Percentiles rank a stretch among this genome's conserved stretches.
phyloP scores from a whole-genome alignment of 2,329 filamentous ascomycete species.

The Fusarium sp. region DNA sequence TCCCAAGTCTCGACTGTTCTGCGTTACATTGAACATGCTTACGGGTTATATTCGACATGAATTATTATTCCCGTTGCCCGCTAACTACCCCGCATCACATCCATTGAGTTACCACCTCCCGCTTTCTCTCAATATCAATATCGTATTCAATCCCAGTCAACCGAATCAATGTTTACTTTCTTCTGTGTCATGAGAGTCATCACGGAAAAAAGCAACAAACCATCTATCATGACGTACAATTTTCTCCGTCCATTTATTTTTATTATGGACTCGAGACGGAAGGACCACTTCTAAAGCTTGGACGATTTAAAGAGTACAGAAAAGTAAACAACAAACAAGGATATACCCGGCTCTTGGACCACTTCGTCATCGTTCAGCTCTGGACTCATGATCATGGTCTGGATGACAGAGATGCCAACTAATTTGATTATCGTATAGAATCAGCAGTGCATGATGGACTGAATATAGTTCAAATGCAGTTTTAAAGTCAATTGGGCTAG shows the following conservation, averaged over 20 bases:
- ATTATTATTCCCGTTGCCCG: neutral
- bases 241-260: neutral
- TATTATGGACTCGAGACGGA: conserved; percentile 3
- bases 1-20: neutral
- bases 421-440: neutral
- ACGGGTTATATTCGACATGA: neutral
- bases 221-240: conserved; percentile 8
- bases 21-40: neutral
- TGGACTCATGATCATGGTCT: conserved; percentile 13
- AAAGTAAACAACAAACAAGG: conserved; percentile 27
- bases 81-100: conserved; percentile 2
- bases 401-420: neutral
- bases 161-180: neutral
- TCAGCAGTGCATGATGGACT: neutral
- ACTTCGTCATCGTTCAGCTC: neutral
- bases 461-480: neutral
- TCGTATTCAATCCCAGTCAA: neutral
- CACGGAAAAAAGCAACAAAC: neutral
- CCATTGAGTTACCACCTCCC: neutral
- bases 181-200: conserved; percentile 1
- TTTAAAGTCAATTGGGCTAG: neutral
- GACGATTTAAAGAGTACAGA: neutral
- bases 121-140: neutral
- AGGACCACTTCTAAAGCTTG: neutral
- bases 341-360: conserved; percentile 13